Evolutionary conservation across 768 basidiomycete species (phyloP).

Genomic region (Coprinellus micaceus): DNA sequence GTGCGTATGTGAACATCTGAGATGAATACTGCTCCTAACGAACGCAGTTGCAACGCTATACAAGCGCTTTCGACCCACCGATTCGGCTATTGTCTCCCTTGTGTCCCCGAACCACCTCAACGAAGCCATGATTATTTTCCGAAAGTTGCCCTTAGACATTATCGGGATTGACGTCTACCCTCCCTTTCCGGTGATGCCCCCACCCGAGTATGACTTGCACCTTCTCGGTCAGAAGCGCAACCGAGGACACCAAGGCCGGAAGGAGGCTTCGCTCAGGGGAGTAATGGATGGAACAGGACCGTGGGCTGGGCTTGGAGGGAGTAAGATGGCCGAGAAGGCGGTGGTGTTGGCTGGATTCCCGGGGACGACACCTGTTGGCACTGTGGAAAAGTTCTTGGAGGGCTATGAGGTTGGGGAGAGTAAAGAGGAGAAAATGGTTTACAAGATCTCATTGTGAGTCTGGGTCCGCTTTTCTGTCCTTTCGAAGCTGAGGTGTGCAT

Average conservation of each 20-base stretch:
- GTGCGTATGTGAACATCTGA: constrained; percentile 21
- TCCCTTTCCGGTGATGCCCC: constrained; percentile 22
- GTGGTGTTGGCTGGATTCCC: constrained; percentile 3
- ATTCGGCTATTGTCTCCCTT: constrained; percentile 56
- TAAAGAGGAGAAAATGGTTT: constrained; percentile 40
- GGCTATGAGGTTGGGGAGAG: constrained; percentile 39
- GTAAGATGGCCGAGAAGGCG: constrained; percentile 45
- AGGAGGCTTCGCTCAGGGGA: constrained; percentile 23
- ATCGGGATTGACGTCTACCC: constrained; percentile 39
- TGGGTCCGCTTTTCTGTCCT: background rate
- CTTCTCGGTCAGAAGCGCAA: constrained; percentile 2
- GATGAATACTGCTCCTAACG: background rate
- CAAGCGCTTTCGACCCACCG: constrained; percentile 54
- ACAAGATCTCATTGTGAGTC: constrained; percentile 50
- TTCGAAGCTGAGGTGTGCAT: background rate
- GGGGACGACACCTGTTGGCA: constrained; percentile 13
- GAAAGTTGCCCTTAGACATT: constrained; percentile 32
- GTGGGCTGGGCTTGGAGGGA: constrained; percentile 40
- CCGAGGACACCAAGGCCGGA: constrained; percentile 29
- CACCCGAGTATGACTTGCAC: no score
- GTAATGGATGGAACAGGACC: constrained; percentile 40
- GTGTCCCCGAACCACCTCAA: constrained; percentile 41
- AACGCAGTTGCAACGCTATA: constrained; percentile 57
- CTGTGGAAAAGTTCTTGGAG: constrained; percentile 39
- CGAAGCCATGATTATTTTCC: constrained; percentile 39